Evolutionary conservation across 257 asterid species (phyloP).

Genomic region (Salvia hispanica): DNA sequence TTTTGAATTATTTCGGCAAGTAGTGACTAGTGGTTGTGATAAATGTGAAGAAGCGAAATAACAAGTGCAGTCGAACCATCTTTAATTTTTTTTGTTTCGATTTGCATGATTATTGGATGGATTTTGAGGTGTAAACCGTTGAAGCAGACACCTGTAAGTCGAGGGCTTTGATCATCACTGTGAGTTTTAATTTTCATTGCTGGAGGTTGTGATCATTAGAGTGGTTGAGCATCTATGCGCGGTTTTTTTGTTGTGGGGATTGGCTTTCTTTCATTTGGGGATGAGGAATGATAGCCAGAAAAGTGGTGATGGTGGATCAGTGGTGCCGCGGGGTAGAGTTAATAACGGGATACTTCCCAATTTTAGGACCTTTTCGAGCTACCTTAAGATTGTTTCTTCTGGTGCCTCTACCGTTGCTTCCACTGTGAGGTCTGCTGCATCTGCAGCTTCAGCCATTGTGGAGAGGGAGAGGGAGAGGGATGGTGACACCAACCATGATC

Average conservation of each 20-base stretch:
- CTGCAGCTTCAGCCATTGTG: constrained; percentile 82
- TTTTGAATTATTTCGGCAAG: constrained; percentile 19
- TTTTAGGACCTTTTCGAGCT: constrained; percentile 71
- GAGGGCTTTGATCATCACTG: constrained; percentile 33
- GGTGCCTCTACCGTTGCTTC: constrained; percentile 90
- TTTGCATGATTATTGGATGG: constrained; percentile 45
- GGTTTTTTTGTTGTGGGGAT: constrained; percentile 25
- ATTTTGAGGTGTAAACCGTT: constrained; percentile 54
- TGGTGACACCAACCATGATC: constrained; percentile 59
- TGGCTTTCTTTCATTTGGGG: constrained; percentile 34
- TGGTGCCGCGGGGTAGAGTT: constrained; percentile 50
- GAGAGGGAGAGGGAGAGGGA: constrained; percentile 89
- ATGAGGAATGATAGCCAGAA: constrained; percentile 76
- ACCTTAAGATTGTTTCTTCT: constrained; percentile 72
- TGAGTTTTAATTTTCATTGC: neutral
- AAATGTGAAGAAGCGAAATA: constrained; percentile 33
- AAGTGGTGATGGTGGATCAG: constrained; percentile 48
- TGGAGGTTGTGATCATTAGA: constrained; percentile 42
- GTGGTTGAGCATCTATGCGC: constrained; percentile 24
- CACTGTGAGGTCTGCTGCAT: constrained; percentile 82
- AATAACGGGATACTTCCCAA: constrained; percentile 58
- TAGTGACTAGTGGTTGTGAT: constrained; percentile 39
- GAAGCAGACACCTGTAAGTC: constrained; percentile 51
- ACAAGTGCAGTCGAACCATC: constrained; percentile 32
- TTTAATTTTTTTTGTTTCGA: constrained; percentile 41